A percentile compares a stretch with the other conserved stretches of the same genome.
phyloP scores from a whole-genome alignment of 768 basidiomycete species.

The Amanita jacksonii region DNA sequence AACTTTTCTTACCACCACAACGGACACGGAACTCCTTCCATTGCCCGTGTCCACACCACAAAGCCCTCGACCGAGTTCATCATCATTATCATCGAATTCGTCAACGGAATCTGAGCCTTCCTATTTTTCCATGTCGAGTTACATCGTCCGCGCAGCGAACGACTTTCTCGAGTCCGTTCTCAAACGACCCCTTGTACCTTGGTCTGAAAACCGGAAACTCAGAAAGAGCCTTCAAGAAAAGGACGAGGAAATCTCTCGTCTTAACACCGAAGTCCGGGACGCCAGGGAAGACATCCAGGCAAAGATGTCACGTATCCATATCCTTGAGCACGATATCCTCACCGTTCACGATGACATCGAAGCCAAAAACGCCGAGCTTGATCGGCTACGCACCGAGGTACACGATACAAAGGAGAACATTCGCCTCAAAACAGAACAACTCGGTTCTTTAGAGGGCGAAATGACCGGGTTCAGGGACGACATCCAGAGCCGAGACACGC shows the following conservation, averaged over 20 bases:
- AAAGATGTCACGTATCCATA: neutral
- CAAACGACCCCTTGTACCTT: slow-evolving; percentile 6
- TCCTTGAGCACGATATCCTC: slow-evolving; percentile 2
- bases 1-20: neutral
- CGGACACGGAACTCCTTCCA: neutral
- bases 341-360: neutral
- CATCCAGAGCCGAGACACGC: slow-evolving; percentile 4
- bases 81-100: too few relatives aligned
- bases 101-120: neutral
- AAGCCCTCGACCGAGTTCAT: neutral
- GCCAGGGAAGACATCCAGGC: neutral
- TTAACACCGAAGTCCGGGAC: slow-evolving; percentile 1
- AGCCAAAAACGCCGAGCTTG: neutral
- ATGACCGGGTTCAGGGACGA: slow-evolving; percentile 2
- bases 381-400: slow-evolving; percentile 1
- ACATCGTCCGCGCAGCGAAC: slow-evolving; percentile 5
- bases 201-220: slow-evolving; percentile 4
- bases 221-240: slow-evolving; percentile 4
- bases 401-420: slow-evolving; percentile 8
- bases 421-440: neutral
- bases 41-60: slow-evolving; percentile 1
- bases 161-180: slow-evolving; percentile 6
- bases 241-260: slow-evolving; percentile 2
- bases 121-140: slow-evolving; percentile 1
- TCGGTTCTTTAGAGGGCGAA: slow-evolving; percentile 1